These are phyloP conservation scores for Kwoniella botswanensis DNA, from an alignment of 768 basidiomycete species.

Conservation along the genomic window DNA sequence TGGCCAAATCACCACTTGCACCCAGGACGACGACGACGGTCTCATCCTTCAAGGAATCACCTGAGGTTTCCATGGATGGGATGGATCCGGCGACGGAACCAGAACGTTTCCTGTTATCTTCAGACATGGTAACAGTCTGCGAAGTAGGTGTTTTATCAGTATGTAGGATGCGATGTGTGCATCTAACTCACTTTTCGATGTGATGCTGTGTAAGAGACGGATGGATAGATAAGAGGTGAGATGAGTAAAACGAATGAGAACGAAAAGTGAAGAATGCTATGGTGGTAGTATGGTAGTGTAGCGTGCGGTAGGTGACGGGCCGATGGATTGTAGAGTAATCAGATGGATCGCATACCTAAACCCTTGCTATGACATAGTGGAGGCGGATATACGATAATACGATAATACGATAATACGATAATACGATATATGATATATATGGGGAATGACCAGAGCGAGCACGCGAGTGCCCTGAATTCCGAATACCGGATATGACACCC, in stretches of 20 bases:
- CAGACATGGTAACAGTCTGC: not conserved
- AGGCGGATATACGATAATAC: not conserved
- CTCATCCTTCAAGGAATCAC: constrained; percentile 79
- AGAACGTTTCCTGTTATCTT: constrained; percentile 17
- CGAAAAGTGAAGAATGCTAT: not conserved
- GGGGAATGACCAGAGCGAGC: not conserved
- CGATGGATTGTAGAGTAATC: not conserved
- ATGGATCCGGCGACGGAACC: constrained; percentile 67
- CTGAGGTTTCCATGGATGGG: constrained; percentile 81
- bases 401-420: too few species aligned
- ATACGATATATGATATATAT: too few species aligned
- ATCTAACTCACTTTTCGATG: constrained; percentile 1
- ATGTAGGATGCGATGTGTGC: too few species aligned
- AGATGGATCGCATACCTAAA: not conserved
- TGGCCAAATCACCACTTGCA: constrained; percentile 95
- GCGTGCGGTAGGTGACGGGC: not conserved
- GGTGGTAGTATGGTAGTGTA: not conserved
- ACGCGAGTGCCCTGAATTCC: constrained; percentile 21
- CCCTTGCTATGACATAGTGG: not conserved
- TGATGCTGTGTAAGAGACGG: not conserved
- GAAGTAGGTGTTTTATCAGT: not conserved
- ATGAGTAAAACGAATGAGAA: not conserved
- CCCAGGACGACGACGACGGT: constrained; percentile 91
- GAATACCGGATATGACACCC: not conserved
- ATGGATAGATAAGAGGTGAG: not conserved